Evolutionary conservation across 495 filamentous ascomycete genomes (phyloP).

Genomic region (Penicillium flavigenum): DNA sequence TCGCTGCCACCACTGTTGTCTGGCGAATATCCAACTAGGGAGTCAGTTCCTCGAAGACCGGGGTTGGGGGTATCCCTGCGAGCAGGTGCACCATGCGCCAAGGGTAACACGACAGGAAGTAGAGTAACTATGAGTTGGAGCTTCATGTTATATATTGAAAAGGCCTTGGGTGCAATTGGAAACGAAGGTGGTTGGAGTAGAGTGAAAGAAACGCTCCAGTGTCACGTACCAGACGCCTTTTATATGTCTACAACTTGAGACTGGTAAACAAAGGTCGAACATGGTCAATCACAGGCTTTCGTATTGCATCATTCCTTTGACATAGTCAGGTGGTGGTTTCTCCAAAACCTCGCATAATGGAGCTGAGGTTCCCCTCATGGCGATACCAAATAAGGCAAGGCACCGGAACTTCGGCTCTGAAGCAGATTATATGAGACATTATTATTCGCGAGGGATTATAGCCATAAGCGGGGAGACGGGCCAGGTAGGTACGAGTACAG

Average conservation of each 20-base stretch:
- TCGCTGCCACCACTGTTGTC: conserved; percentile 32
- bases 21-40: conserved; percentile 40
- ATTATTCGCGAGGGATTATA: neutral
- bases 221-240: neutral
- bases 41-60: conserved; percentile 33
- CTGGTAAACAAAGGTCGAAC: neutral
- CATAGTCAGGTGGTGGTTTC: neutral
- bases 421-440: neutral
- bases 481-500: neutral
- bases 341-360: neutral
- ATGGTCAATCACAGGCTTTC: neutral
- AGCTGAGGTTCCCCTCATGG: conserved; percentile 2
- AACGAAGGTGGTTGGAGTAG: neutral
- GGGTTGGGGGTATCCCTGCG: conserved; percentile 23
- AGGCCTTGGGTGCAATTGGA: neutral
- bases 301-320: neutral
- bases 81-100: conserved; percentile 24
- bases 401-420: neutral
- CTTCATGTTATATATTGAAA: conserved; percentile 14
- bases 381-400: conserved; percentile 2
- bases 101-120: conserved; percentile 9
- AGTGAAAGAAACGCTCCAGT: neutral
- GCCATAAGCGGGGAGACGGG: neutral
- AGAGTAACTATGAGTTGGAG: conserved; percentile 8
- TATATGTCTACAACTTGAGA: neutral